Conservation (phyloP, 805 yeast genomes). For the Pichia scutulata region DNA sequence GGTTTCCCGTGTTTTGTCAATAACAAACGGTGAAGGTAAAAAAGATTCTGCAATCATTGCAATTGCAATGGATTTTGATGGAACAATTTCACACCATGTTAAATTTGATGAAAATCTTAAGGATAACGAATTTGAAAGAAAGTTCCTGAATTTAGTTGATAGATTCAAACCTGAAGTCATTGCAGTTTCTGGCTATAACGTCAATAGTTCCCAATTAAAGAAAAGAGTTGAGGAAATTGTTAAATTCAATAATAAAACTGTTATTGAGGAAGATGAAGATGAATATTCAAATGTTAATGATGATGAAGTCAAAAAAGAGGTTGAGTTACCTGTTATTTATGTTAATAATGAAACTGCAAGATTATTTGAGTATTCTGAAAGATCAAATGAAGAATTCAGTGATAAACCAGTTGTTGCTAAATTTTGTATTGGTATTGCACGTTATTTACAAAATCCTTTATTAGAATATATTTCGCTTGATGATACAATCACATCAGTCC, state of each 20-base stretch:
- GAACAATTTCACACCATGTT: conserved; percentile 66
- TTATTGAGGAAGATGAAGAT: conserved; percentile 37
- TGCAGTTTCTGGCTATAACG: conserved; percentile 83
- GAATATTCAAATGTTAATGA: conserved; percentile 23
- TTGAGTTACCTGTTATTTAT: conserved; percentile 60
- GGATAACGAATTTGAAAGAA: conserved; percentile 55
- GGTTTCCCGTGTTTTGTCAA: conserved; percentile 72
- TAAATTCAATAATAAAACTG: conserved; percentile 40
- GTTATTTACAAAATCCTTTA: conserved; percentile 90
- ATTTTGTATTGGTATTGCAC: conserved; percentile 83
- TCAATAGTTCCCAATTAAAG: conserved; percentile 54
- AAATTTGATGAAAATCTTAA: conserved; percentile 74
- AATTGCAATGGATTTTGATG: conserved; percentile 68
- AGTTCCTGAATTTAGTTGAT: conserved; percentile 51
- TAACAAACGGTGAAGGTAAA: conserved; percentile 83
- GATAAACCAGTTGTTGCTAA: conserved; percentile 74
- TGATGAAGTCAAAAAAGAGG: conserved; percentile 27
- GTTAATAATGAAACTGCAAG: conserved; percentile 92
- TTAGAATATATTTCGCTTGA: conserved; percentile 79
- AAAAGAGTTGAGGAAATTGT: conserved; percentile 51
- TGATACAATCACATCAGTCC: conserved; percentile 61
- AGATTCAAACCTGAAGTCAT: conserved; percentile 79
- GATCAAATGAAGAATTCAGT: conserved; percentile 72
- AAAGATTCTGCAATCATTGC: conserved; percentile 83
- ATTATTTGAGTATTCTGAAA: conserved; percentile 69